Evolutionary conservation across 2,329 filamentous ascomycete species (phyloP).

Genomic region (Nectriaceae sp.): DNA sequence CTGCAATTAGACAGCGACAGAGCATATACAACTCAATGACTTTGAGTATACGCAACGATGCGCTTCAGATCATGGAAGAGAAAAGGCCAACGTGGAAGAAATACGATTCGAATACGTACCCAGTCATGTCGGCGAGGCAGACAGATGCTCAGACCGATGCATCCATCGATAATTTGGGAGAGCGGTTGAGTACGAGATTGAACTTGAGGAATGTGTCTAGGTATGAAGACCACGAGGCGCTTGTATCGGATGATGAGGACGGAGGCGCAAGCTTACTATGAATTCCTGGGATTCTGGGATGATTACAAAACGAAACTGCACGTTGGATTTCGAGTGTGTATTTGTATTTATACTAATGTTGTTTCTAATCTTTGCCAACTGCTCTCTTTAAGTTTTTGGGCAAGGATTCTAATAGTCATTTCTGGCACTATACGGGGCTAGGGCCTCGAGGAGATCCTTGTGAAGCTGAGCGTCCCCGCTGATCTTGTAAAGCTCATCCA

Average conservation of each 20-base stretch:
- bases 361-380: too few relatives aligned
- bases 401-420: slow-evolving; percentile 33
- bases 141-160: slow-evolving; percentile 15
- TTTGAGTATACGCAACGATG: slow-evolving; percentile 28
- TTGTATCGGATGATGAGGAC: slow-evolving; percentile 19
- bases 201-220: slow-evolving; percentile 1
- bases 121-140: slow-evolving; percentile 9
- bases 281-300: too few relatives aligned
- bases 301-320: too few relatives aligned
- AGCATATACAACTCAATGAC: slow-evolving; percentile 29
- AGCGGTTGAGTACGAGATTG: slow-evolving; percentile 11
- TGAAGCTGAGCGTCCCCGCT: slow-evolving; percentile 42
- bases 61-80: slow-evolving; percentile 28
- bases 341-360: not conserved
- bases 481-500: slow-evolving; percentile 36
- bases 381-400: not conserved
- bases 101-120: slow-evolving; percentile 35
- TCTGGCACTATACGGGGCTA: slow-evolving; percentile 43
- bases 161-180: slow-evolving; percentile 16
- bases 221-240: not conserved
- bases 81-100: slow-evolving; percentile 27
- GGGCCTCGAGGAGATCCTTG: slow-evolving; percentile 40
- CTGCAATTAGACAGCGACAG: slow-evolving; percentile 13
- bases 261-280: slow-evolving; percentile 10
- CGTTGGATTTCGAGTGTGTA: too few relatives aligned